Conservation (phyloP, 1,284 basidiomycete genomes). For the Sphagnurus paluster region DNA sequence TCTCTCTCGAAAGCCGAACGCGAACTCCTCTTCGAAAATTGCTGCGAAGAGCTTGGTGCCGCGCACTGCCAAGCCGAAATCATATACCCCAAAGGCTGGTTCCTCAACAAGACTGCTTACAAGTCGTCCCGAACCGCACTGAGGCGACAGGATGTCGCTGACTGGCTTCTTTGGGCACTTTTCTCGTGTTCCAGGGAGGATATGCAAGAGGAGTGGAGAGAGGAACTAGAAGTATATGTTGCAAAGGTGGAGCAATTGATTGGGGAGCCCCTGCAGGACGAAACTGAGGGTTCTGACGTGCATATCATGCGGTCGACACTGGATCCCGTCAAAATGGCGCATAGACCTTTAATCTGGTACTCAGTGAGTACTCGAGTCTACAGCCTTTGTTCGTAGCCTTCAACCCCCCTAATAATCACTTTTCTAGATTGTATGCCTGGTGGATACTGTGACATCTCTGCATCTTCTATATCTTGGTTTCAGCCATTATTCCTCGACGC, state of each 20-base stretch:
- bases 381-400: neutral
- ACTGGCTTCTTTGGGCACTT: neutral
- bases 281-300: slow-evolving; percentile 22
- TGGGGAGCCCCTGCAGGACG: neutral
- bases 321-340: slow-evolving; percentile 52
- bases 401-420: neutral
- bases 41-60: slow-evolving; percentile 34
- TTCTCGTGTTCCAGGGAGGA: neutral
- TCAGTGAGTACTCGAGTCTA: slow-evolving; percentile 36
- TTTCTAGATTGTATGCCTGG: slow-evolving; percentile 48
- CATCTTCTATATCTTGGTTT: slow-evolving; percentile 46
- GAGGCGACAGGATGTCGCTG: neutral
- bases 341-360: slow-evolving; percentile 67
- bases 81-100: slow-evolving; percentile 54
- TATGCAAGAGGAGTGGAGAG: neutral
- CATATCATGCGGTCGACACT: slow-evolving; percentile 53
- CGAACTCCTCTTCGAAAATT: slow-evolving; percentile 48
- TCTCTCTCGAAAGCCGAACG: slow-evolving; percentile 44
- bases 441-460: slow-evolving; percentile 48
- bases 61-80: slow-evolving; percentile 15
- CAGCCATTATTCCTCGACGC: slow-evolving; percentile 46
- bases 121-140: slow-evolving; percentile 24
- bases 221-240: neutral
- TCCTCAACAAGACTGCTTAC: too few species aligned
- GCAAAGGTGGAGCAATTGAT: neutral